These are phyloP conservation scores for Eimeria tenella DNA, from an alignment of 169 alveolate genomes.

Conservation along the genomic window DNA sequence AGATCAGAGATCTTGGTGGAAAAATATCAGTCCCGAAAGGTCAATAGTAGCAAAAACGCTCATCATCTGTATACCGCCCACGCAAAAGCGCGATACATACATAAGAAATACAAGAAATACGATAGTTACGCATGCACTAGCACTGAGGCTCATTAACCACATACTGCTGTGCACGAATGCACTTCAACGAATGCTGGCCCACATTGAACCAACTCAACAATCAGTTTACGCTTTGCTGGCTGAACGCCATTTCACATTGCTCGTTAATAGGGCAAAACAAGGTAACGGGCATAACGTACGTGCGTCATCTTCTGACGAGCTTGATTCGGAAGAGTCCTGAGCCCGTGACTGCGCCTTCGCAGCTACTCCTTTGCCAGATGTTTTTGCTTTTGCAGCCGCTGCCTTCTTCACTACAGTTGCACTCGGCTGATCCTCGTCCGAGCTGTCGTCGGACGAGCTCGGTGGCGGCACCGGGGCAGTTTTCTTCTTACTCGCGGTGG, in stretches of 20 bases:
- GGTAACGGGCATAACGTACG: slow-evolving; percentile 23
- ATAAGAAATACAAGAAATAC: too few relatives aligned
- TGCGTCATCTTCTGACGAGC: slow-evolving; percentile 38
- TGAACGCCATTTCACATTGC: too few relatives aligned
- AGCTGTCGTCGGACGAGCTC: slow-evolving; percentile 67
- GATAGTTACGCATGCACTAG: too few relatives aligned
- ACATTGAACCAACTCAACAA: too few relatives aligned
- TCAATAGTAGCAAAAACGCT: slow-evolving; percentile 58
- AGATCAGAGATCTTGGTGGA: slow-evolving; percentile 74
- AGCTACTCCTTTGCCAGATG: background rate
- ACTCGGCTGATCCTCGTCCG: slow-evolving; percentile 59
- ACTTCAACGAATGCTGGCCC: too few relatives aligned
- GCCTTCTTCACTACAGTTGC: slow-evolving; percentile 61
- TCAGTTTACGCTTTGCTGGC: too few relatives aligned
- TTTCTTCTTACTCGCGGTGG: background rate
- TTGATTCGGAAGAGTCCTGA: slow-evolving; percentile 61
- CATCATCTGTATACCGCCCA: slow-evolving; percentile 37
- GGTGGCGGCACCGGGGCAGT: slow-evolving; percentile 30
- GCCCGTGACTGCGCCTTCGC: slow-evolving; percentile 43
- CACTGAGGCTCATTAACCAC: too few relatives aligned
- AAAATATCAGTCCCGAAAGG: slow-evolving; percentile 58
- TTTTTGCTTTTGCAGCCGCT: slow-evolving; percentile 30
- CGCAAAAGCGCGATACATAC: background rate
- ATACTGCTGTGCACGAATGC: too few relatives aligned
- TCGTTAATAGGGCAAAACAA: too few relatives aligned